These are phyloP conservation scores for Venturia oleaginea DNA, from an alignment of 2,329 filamentous ascomycete species.

Conservation along the genomic window DNA sequence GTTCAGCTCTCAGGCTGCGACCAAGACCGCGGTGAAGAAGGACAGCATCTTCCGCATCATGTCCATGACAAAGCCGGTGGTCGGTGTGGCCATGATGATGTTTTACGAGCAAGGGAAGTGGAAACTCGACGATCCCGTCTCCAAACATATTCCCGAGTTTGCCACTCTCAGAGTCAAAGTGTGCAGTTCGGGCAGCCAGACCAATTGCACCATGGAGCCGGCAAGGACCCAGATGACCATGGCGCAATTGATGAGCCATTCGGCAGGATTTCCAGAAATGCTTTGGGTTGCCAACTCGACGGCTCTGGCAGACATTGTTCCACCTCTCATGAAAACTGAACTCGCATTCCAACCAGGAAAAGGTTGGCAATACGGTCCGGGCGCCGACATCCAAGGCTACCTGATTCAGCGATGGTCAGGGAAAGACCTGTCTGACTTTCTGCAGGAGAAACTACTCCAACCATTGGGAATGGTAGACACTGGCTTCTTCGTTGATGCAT, in stretches of 20 bases:
- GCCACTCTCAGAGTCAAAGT: neutral
- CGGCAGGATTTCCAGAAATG: slow-evolving; percentile 6
- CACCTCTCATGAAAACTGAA: neutral
- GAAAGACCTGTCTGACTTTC: neutral
- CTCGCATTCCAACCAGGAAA: slow-evolving; percentile 1
- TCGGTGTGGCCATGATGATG: slow-evolving; percentile 8
- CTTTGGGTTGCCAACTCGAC: neutral
- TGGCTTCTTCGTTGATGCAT: neutral
- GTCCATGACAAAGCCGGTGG: slow-evolving; percentile 10
- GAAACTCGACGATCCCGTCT: slow-evolving; percentile 8
- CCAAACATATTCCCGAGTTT: slow-evolving; percentile 8
- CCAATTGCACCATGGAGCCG: neutral
- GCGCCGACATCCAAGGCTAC: slow-evolving; percentile 10
- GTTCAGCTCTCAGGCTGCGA: neutral
- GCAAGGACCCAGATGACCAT: slow-evolving; percentile 6
- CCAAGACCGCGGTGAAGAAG: neutral
- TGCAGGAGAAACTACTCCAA: slow-evolving; percentile 3
- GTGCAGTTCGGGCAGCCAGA: too few species aligned
- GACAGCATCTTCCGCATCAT: slow-evolving; percentile 9
- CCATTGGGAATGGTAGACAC: slow-evolving; percentile 7
- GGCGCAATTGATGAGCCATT: slow-evolving; percentile 11
- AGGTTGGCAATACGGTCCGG: neutral
- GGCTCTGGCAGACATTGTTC: neutral
- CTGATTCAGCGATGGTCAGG: slow-evolving; percentile 5
- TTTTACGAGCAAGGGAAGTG: slow-evolving; percentile 10